These are phyloP conservation scores for Magnaporthiopsis incrustans DNA, from an alignment of 2,329 filamentous ascomycete genomes.

Conservation along the genomic window DNA sequence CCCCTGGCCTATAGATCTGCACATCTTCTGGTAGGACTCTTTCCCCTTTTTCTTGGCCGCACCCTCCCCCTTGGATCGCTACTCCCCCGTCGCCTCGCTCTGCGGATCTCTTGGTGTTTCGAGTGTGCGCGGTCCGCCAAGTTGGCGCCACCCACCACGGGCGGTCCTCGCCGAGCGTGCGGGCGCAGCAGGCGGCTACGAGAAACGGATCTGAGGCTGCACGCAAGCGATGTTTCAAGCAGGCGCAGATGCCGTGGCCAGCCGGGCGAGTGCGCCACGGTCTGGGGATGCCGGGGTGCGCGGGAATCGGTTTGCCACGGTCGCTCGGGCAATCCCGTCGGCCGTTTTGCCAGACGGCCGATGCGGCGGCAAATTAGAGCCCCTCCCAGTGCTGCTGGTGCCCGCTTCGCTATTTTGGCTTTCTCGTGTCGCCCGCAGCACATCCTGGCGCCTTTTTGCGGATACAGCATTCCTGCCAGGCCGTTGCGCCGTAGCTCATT, in stretches of 20 bases:
- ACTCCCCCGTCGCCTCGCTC: neutral
- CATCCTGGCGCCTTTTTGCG: neutral
- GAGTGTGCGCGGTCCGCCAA: neutral
- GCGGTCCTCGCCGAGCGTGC: neutral
- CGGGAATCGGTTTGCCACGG: neutral
- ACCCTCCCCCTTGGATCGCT: neutral
- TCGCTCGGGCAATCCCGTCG: neutral
- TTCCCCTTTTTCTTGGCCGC: neutral
- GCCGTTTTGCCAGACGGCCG: neutral
- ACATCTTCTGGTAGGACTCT: constrained; percentile 1
- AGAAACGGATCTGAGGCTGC: neutral
- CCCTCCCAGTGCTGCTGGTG: neutral
- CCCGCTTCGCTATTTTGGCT: neutral
- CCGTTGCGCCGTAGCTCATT: neutral
- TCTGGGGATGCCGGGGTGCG: neutral
- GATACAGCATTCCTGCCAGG: neutral
- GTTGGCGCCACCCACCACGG: neutral
- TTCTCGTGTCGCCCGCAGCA: neutral
- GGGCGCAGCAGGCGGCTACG: neutral
- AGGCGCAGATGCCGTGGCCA: neutral
- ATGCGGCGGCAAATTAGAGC: neutral
- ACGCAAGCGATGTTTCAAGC: neutral
- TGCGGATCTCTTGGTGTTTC: neutral
- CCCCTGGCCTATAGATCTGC: constrained; percentile 6
- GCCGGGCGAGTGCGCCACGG: neutral